phyloP scores from a whole-genome alignment of 208 protist genomes.

The Wallacemonas collosoma region DNA sequence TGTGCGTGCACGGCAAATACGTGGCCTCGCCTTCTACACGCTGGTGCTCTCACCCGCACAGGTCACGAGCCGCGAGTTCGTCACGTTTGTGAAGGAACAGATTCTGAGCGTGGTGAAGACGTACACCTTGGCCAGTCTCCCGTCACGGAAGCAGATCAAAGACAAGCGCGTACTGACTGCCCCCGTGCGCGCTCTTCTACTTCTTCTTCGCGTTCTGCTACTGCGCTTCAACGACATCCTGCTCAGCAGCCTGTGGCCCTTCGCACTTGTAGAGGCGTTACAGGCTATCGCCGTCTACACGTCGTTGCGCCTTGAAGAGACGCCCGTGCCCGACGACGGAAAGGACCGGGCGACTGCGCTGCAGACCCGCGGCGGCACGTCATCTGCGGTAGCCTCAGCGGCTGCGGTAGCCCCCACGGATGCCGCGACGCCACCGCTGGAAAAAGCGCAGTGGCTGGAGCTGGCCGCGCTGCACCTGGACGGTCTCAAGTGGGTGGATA shows the following conservation, averaged over 20 bases:
- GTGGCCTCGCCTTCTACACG: conserved; percentile 45
- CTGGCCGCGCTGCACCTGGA: conserved; percentile 55
- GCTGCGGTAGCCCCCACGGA: background rate
- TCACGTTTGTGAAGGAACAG: conserved; percentile 46
- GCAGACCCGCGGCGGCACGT: too few species aligned
- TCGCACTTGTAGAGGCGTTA: conserved; percentile 47
- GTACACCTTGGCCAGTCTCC: conserved; percentile 25
- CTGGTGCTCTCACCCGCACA: conserved; percentile 15
- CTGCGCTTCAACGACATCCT: conserved; percentile 31
- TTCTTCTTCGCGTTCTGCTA: conserved; percentile 70
- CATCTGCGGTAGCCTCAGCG: too few species aligned
- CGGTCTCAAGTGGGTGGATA: conserved; percentile 48
- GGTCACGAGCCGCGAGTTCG: conserved; percentile 41
- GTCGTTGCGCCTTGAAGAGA: conserved; percentile 2
- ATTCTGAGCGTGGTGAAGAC: conserved; percentile 30
- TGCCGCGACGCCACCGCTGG: background rate
- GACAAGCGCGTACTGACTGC: conserved; percentile 27
- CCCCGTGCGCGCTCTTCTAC: conserved; percentile 39
- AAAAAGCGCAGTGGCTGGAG: conserved; percentile 28
- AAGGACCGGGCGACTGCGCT: too few species aligned
- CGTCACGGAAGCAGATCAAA: conserved; percentile 20
- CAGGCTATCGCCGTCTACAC: conserved; percentile 11
- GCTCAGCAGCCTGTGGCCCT: conserved; percentile 51
- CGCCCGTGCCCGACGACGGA: background rate
- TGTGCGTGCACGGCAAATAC: conserved; percentile 34